phyloP scores from a whole-genome alignment of 2,329 filamentous ascomycete genomes.

The Trichoderma lentiforme region DNA sequence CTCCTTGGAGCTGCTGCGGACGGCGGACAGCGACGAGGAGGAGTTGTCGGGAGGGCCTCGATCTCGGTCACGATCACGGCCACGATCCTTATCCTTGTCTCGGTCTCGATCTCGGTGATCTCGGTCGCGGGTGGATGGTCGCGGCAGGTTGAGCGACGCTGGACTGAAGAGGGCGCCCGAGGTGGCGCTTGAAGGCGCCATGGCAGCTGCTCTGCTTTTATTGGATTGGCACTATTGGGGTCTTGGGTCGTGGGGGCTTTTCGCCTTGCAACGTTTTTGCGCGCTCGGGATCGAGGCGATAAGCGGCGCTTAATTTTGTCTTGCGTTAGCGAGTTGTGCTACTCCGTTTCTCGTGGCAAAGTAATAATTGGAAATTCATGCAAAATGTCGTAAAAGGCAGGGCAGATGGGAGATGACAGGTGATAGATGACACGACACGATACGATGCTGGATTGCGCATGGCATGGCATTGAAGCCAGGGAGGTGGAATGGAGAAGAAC shows the following conservation, averaged over 20 bases:
- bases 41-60: conserved; percentile 30
- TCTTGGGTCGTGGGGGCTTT: background rate
- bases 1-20: conserved; percentile 39
- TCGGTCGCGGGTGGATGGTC: conserved; percentile 38
- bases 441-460: background rate
- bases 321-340: conserved; percentile 8
- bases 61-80: background rate
- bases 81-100: background rate
- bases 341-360: background rate
- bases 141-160: conserved; percentile 27
- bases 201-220: background rate
- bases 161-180: conserved; percentile 35
- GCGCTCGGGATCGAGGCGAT: conserved; percentile 3
- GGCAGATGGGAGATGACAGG: background rate
- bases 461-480: background rate
- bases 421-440: background rate
- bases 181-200: conserved; percentile 22
- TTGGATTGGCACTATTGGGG: background rate
- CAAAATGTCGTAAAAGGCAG: background rate
- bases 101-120: background rate
- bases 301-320: conserved; percentile 11
- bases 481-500: background rate
- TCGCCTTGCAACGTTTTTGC: background rate
- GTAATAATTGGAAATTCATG: background rate
- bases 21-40: conserved; percentile 21